A percentile compares a stretch with the other conserved stretches of the same genome.
Evolutionary conservation across 768 basidiomycete species (phyloP).

Genomic region (Suillus occidentalis): DNA sequence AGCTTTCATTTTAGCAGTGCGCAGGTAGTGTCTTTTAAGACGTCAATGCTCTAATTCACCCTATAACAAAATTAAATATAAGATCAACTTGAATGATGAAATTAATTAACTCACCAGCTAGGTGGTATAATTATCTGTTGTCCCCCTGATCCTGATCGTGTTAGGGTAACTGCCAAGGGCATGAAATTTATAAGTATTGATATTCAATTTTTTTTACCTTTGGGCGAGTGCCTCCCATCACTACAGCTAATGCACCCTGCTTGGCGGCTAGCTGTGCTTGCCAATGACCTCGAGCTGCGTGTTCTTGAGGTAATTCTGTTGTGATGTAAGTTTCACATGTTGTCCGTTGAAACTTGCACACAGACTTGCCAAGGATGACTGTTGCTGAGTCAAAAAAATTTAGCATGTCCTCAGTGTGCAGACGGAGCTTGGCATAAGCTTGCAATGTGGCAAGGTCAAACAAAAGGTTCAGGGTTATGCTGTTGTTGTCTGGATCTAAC

Average conservation of each 20-base stretch:
- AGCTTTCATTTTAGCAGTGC: no score
- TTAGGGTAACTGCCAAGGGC: background rate
- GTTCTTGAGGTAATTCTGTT: conserved; percentile 29
- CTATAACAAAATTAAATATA: no score
- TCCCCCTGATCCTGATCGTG: background rate
- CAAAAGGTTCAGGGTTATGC: conserved; percentile 23
- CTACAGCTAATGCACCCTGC: background rate
- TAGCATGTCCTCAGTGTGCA: conserved; percentile 27
- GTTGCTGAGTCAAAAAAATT: conserved; percentile 21
- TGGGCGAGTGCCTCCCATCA: background rate
- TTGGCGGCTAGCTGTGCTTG: conserved; percentile 1
- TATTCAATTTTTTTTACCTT: conserved; percentile 3
- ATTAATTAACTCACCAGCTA: conserved; percentile 10
- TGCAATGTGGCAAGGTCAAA: conserved; percentile 35
- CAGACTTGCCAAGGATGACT: conserved; percentile 17
- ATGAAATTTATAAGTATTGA: background rate
- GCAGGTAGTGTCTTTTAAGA: no score
- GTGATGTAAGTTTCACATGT: conserved; percentile 27
- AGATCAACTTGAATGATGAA: no score
- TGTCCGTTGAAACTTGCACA: conserved; percentile 22
- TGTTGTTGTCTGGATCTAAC: conserved; percentile 13
- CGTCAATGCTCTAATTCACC: no score
- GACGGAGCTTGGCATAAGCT: conserved; percentile 33
- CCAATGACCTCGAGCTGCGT: conserved; percentile 21
- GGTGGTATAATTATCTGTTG: conserved; percentile 17